Percentiles rank a stretch among this genome's conserved stretches.
phyloP scores from a whole-genome alignment of 495 filamentous ascomycete species.

The Hyaloscypha variabilis region DNA sequence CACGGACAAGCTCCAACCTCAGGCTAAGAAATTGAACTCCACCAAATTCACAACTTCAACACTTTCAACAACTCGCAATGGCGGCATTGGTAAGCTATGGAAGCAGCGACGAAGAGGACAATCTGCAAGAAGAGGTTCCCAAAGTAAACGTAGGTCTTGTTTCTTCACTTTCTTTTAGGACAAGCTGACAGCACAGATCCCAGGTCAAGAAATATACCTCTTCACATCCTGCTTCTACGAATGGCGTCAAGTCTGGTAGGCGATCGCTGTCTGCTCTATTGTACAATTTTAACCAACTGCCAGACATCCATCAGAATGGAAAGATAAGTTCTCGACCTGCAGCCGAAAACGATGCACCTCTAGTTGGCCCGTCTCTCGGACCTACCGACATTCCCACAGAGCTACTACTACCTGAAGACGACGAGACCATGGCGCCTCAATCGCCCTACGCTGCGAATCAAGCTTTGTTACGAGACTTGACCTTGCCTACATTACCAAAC shows the following conservation, averaged over 20 bases:
- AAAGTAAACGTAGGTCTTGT: conserved; percentile 17
- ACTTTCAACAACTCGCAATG: conserved; percentile 47
- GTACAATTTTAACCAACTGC: background rate
- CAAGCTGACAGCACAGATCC: conserved; percentile 22
- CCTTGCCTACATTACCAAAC: conserved; percentile 79
- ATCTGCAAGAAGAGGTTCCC: conserved; percentile 32
- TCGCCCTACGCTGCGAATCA: conserved; percentile 74
- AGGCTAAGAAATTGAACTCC: background rate
- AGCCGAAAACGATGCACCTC: conserved; percentile 40
- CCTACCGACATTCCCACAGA: conserved; percentile 26
- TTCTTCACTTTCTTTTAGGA: background rate
- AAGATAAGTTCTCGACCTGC: background rate
- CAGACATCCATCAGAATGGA: background rate
- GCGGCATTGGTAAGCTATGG: conserved; percentile 70
- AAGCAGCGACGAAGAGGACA: conserved; percentile 78
- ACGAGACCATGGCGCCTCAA: conserved; percentile 42
- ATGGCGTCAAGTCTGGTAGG: conserved; percentile 17
- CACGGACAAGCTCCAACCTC: background rate
- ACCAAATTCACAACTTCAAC: background rate
- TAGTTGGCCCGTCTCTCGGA: conserved; percentile 44
- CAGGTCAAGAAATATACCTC: conserved; percentile 2
- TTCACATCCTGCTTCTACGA: background rate
- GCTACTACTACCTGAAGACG: conserved; percentile 22
- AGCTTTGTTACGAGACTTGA: conserved; percentile 73
- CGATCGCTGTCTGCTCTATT: background rate